Conservation (phyloP, 768 basidiomycete species). For the Lentinula guzmanii region DNA sequence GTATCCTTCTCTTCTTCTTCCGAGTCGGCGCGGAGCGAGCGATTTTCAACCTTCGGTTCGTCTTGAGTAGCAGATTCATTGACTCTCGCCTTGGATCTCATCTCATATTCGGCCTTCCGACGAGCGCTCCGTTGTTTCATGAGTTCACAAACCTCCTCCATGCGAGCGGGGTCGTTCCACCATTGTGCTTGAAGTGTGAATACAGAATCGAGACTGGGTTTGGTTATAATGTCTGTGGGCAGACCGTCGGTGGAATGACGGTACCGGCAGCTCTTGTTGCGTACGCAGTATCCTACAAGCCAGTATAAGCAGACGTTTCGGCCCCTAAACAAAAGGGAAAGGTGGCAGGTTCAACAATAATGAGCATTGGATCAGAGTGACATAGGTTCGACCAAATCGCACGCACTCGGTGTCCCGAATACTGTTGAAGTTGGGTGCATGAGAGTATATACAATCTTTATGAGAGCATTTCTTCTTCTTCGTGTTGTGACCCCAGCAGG, state of each 20-base stretch:
- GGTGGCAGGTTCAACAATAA: neutral
- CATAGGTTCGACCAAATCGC: neutral
- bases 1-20: neutral
- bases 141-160: neutral
- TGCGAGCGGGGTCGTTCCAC: neutral
- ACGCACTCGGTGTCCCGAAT: conserved; percentile 1
- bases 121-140: neutral
- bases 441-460: neutral
- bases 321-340: neutral
- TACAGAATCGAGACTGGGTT: neutral
- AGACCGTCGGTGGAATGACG: neutral
- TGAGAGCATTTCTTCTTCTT: neutral
- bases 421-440: neutral
- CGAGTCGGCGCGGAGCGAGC: neutral
- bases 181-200: neutral
- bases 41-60: neutral
- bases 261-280: neutral
- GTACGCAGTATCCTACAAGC: neutral
- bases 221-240: neutral
- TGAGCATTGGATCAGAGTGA: neutral
- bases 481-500: neutral
- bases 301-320: neutral
- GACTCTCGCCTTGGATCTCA: neutral
- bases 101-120: neutral
- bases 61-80: neutral